Percentiles rank a stretch among this genome's conserved stretches.
These are phyloP conservation scores for Populus hybrid DNA, from an alignment of 441 rosid species.

Conservation along the genomic window DNA sequence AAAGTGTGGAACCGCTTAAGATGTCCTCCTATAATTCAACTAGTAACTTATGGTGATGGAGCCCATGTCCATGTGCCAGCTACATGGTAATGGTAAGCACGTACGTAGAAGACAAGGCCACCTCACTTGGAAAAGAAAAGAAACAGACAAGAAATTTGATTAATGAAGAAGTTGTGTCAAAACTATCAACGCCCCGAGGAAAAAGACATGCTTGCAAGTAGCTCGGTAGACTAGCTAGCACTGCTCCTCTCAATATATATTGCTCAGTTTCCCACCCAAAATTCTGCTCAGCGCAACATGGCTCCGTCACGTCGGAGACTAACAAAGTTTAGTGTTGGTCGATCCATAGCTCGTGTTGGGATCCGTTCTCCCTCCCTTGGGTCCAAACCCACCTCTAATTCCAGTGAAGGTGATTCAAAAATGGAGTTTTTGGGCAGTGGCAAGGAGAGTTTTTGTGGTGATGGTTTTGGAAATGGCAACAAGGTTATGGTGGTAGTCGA, in stretches of 20 bases:
- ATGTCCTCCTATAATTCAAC: background rate
- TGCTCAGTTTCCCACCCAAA: background rate
- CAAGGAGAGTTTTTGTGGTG: slow-evolving; percentile 13
- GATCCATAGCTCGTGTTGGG: slow-evolving; percentile 39
- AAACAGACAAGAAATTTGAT: slow-evolving; percentile 24
- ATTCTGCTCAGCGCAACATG: slow-evolving; percentile 17
- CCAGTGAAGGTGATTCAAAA: slow-evolving; percentile 38
- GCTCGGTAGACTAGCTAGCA: too few species aligned
- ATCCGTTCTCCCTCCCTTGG: slow-evolving; percentile 54
- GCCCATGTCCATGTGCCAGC: slow-evolving; percentile 5
- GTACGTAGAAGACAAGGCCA: slow-evolving; percentile 27
- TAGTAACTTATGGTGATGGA: background rate
- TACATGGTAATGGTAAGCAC: slow-evolving; percentile 31
- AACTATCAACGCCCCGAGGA: background rate
- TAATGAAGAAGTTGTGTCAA: slow-evolving; percentile 24
- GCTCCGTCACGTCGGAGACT: slow-evolving; percentile 33
- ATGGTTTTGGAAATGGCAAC: slow-evolving; percentile 32
- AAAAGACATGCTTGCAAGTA: background rate
- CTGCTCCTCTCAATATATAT: background rate
- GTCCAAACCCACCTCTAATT: slow-evolving; percentile 30
- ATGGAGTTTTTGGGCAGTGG: slow-evolving; percentile 41
- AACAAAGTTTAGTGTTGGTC: slow-evolving; percentile 48
- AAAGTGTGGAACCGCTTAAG: slow-evolving; percentile 21
- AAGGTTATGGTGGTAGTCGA: slow-evolving; percentile 89
- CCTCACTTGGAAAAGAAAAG: slow-evolving; percentile 20